Base-by-base conservation (phyloP, 2,329 filamentous ascomycete genomes). In the Colletotrichum tropicale region DNA sequence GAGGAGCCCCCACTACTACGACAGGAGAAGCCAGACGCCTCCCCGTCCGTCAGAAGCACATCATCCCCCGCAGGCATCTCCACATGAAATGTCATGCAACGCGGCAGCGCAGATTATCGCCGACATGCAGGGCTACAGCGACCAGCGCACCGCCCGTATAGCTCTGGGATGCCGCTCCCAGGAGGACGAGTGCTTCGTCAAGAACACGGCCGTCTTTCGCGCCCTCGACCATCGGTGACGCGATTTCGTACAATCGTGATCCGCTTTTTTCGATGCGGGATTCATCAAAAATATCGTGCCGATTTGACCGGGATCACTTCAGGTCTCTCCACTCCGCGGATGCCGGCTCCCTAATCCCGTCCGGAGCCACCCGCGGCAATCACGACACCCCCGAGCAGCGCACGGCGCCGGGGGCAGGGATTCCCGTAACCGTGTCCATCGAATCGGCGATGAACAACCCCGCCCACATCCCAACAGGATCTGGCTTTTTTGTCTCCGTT, bases 61-160 rank as follows among this genome's bases (percentile, higher is more conserved):
- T 1, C 66, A 62, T 32, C 65, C 56, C 61, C 64, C 76, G n/a
- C 68, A 78, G 13, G 77, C 75, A 10, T 83, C 83, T 9, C 81
- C 83, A 2, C 78, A 81, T 60, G 81, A 82, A 61, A 84, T 84
- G 83, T 83, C 83, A 4, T 84, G 83, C 74, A 81, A 81, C 64
- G 80, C 81, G 6, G 83, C 83, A 1, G 83, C 83, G 2, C 80
- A 81, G 8, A 84, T 87, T 36, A 85, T 87, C 18, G 84, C 85
- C 21, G 83, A 85, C 28, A 85, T 86, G 77, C 83, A 86, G 24
- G 84, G 84, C 1, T 80, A 82, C 15, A 75, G 78, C 12, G 80
- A 85, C 65, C 66, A 81, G 9, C 77, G 77, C 4, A 60, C 77
- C 7, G 81, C 82, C 13, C 80, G 80, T 24, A 78, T 77, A 4